Evolutionary conservation across 495 filamentous ascomycete genomes (phyloP).

Genomic region (Terfezia claveryi): DNA sequence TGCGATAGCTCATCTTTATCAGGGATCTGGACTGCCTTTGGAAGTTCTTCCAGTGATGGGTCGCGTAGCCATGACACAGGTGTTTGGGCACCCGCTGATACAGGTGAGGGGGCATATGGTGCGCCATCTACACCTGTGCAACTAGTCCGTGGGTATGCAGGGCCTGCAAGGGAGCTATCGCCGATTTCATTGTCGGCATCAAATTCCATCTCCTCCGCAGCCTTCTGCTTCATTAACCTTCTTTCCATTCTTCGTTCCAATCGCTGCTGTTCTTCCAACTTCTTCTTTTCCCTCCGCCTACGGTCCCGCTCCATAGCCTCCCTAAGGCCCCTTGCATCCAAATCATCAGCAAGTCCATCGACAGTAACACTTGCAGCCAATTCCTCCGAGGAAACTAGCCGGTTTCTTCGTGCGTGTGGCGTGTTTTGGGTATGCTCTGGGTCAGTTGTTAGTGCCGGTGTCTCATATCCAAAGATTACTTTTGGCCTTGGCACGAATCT

Average conservation of each 20-base stretch:
- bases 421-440: constrained; percentile 3
- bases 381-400: constrained; percentile 2
- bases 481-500: constrained; percentile 16
- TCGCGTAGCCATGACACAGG: constrained; percentile 17
- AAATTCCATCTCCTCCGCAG: constrained; percentile 2
- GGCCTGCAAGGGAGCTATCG: constrained; percentile 7
- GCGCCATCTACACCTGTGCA: too few relatives aligned
- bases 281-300: constrained; percentile 14
- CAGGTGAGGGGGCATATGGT: not conserved
- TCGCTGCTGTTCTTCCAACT: constrained; percentile 13
- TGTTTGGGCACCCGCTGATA: constrained; percentile 9
- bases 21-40: not conserved
- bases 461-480: constrained; percentile 10
- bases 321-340: constrained; percentile 15
- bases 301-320: constrained; percentile 19
- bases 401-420: constrained; percentile 8
- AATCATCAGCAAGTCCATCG: constrained; percentile 14
- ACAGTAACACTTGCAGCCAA: constrained; percentile 5
- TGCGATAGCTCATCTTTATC: not conserved
- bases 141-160: too few relatives aligned
- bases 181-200: constrained; percentile 3
- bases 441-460: not conserved
- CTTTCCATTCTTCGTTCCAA: constrained; percentile 9
- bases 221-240: constrained; percentile 8
- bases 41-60: constrained; percentile 11